These are phyloP conservation scores for Aspergillus ustus DNA, from an alignment of 2,329 filamentous ascomycete genomes.

Conservation along the genomic window DNA sequence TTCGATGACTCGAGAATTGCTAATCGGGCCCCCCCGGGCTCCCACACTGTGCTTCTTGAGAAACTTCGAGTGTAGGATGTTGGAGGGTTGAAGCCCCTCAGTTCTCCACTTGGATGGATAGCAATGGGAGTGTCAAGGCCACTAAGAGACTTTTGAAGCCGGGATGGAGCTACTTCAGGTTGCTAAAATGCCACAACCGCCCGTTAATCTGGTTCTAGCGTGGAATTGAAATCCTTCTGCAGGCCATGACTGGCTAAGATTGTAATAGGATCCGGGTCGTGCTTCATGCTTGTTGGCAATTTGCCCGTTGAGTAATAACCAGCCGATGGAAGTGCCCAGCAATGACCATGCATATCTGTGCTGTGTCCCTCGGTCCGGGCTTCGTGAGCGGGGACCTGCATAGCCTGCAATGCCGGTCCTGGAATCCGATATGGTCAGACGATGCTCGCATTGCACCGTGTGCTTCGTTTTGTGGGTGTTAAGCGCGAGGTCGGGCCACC, in stretches of 20 bases:
- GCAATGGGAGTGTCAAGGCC: not conserved
- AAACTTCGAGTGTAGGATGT: not conserved
- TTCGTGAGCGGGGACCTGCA: not conserved
- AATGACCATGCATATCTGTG: not conserved
- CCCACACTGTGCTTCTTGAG: not conserved
- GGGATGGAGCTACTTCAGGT: not conserved
- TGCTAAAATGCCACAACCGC: not conserved
- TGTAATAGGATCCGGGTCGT: not conserved
- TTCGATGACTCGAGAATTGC: not conserved
- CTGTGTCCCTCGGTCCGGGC: not conserved
- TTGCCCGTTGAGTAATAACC: not conserved
- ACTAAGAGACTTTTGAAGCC: not conserved
- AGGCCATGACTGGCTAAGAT: not conserved
- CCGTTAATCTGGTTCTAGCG: not conserved
- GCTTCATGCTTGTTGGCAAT: not conserved
- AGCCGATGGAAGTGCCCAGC: not conserved
- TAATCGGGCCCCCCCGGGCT: not conserved
- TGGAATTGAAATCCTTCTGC: not conserved
- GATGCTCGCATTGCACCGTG: not conserved
- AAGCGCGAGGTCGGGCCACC: not conserved
- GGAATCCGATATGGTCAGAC: not conserved
- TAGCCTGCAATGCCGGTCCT: not conserved
- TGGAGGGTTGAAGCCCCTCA: not conserved
- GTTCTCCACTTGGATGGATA: not conserved
- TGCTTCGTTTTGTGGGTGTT: not conserved